These are phyloP conservation scores for Suillus fuscotomentosus DNA, from an alignment of 768 basidiomycete genomes.

Conservation along the genomic window DNA sequence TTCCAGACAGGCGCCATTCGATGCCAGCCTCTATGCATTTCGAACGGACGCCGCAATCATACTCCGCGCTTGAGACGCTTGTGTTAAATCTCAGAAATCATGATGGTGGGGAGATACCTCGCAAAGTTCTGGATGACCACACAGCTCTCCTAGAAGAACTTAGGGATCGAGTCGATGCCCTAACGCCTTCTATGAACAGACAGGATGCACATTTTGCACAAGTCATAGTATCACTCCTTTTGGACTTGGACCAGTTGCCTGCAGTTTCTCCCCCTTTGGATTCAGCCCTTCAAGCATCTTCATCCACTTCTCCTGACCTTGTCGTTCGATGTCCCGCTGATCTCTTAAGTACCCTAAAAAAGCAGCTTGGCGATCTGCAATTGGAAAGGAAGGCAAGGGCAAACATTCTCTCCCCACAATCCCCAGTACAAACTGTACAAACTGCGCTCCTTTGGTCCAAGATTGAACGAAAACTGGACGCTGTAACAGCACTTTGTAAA, in stretches of 20 bases:
- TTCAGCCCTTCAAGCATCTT: conserved; percentile 14
- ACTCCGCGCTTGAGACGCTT: conserved; percentile 58
- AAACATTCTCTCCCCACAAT: neutral
- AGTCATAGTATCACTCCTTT: conserved; percentile 66
- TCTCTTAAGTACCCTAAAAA: conserved; percentile 59
- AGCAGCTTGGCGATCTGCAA: conserved; percentile 68
- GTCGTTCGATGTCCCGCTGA: conserved; percentile 28
- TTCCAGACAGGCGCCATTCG: neutral
- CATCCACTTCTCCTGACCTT: conserved; percentile 11
- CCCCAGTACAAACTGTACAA: conserved; percentile 54
- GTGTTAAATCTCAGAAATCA: conserved; percentile 59
- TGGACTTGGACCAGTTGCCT: conserved; percentile 66
- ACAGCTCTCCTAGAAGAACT: conserved; percentile 61
- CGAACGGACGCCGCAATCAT: conserved; percentile 30
- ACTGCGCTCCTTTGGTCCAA: conserved; percentile 69
- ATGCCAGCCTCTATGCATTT: conserved; percentile 26
- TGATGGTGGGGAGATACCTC: conserved; percentile 31
- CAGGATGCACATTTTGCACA: conserved; percentile 63
- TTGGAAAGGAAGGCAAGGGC: conserved; percentile 19
- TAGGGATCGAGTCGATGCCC: conserved; percentile 46
- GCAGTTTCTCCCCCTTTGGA: conserved; percentile 16
- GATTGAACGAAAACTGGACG: conserved; percentile 74
- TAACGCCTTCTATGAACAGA: conserved; percentile 42
- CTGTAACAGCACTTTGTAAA: conserved; percentile 63
- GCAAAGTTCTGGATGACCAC: conserved; percentile 47